These are phyloP conservation scores for Serpula lacrymans DNA, from an alignment of 768 basidiomycete species.

Conservation along the genomic window DNA sequence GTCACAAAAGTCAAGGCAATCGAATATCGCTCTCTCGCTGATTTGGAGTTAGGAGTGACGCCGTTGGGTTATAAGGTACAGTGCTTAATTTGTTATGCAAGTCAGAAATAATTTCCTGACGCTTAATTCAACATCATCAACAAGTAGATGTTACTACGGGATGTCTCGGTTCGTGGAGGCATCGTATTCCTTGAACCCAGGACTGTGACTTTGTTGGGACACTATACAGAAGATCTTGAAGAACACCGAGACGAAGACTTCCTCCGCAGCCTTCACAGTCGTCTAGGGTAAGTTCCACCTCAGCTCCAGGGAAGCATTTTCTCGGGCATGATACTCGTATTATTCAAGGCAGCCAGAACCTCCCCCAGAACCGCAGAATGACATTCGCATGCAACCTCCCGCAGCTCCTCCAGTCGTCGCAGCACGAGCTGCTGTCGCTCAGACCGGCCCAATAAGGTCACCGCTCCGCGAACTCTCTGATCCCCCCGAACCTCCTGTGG, in stretches of 20 bases:
- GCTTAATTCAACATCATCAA: too few species aligned
- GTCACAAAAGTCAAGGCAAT: constrained; percentile 62
- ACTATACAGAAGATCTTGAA: constrained; percentile 65
- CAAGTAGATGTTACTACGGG: constrained; percentile 63
- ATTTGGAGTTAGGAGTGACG: constrained; percentile 70
- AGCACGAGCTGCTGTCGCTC: too few species aligned
- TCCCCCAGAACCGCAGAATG: too few species aligned
- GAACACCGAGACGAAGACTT: constrained; percentile 56
- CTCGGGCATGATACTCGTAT: neutral
- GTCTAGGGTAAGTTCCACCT: constrained; percentile 59
- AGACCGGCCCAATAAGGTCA: constrained; percentile 8
- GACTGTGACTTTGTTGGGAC: constrained; percentile 57
- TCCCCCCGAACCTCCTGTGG: constrained; percentile 7
- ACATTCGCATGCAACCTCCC: too few species aligned
- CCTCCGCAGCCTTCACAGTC: constrained; percentile 51
- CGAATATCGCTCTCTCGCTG: constrained; percentile 67
- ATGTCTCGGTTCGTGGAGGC: constrained; percentile 64
- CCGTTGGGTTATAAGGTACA: constrained; percentile 79
- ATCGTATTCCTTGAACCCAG: constrained; percentile 75
- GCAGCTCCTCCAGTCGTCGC: constrained; percentile 13
- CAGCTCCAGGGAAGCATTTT: constrained; percentile 5
- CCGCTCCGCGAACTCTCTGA: constrained; percentile 18
- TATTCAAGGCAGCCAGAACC: too few species aligned
- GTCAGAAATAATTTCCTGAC: neutral
- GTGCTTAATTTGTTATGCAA: constrained; percentile 4